These are phyloP conservation scores for Apiospora malaysiana DNA, from an alignment of 2,329 filamentous ascomycete species.

Conservation along the genomic window DNA sequence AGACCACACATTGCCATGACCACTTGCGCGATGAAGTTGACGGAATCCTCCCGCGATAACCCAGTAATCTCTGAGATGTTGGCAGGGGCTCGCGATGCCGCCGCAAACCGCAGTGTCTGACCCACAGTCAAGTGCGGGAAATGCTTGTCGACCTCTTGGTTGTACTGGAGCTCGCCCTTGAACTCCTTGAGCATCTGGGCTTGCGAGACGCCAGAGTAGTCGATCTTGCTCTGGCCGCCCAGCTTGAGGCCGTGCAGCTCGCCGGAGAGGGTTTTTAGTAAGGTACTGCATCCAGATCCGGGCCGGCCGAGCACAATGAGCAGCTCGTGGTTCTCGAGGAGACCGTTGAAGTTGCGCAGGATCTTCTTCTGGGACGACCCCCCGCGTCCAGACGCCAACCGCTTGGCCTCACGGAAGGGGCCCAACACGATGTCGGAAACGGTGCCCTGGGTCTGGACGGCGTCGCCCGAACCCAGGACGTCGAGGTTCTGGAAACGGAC, in stretches of 20 bases:
- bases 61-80: constrained; percentile 60
- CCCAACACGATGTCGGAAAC: background rate
- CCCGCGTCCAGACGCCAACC: constrained; percentile 52
- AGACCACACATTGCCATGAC: constrained; percentile 76
- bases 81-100: constrained; percentile 70
- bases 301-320: constrained; percentile 54
- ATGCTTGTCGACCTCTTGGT: constrained; percentile 42
- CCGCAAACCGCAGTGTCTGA: constrained; percentile 75
- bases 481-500: constrained; percentile 4
- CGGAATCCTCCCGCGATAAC: constrained; percentile 65
- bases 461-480: constrained; percentile 16
- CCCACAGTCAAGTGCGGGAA: constrained; percentile 79
- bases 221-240: constrained; percentile 48
- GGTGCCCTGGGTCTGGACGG: constrained; percentile 16
- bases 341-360: constrained; percentile 66
- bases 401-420: constrained; percentile 8
- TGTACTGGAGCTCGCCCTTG: constrained; percentile 56
- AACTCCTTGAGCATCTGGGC: constrained; percentile 63
- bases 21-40: constrained; percentile 67
- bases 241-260: constrained; percentile 28
- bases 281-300: constrained; percentile 56
- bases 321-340: constrained; percentile 64
- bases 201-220: constrained; percentile 67
- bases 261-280: constrained; percentile 54
- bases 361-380: constrained; percentile 58